A percentile compares a stretch with the other conserved stretches of the same genome.
These are phyloP conservation scores for Pisolithus microcarpus DNA, from an alignment of 768 basidiomycete genomes.

Conservation along the genomic window DNA sequence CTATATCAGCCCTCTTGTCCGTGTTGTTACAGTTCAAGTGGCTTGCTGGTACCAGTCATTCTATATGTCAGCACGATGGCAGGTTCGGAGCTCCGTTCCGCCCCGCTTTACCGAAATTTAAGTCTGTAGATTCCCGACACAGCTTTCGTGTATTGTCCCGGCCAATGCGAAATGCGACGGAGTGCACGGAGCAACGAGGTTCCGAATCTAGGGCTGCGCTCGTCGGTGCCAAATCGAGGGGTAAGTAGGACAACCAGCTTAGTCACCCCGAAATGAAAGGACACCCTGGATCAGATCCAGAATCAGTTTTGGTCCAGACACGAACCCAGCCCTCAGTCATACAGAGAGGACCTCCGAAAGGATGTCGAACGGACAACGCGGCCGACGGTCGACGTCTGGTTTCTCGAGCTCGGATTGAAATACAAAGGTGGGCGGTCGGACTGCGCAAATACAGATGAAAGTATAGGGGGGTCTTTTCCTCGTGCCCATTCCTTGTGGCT, in stretches of 20 bases:
- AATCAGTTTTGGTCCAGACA: conserved; percentile 61
- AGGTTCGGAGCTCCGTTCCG: conserved; percentile 2
- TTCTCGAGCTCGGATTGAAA: conserved; percentile 68
- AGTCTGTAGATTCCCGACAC: conserved; percentile 75
- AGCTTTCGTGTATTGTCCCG: conserved; percentile 49
- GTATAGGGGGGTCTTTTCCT: conserved; percentile 42
- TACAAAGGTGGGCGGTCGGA: conserved; percentile 64
- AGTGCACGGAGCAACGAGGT: conserved; percentile 49
- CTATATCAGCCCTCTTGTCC: no score
- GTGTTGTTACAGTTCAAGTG: conserved; percentile 34
- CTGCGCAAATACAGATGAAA: conserved; percentile 65
- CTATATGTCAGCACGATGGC: not conserved
- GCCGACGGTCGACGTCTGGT: conserved; percentile 63
- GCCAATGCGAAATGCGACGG: conserved; percentile 50
- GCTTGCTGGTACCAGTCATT: conserved; percentile 52
- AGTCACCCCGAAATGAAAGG: conserved; percentile 9
- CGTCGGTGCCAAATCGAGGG: not conserved
- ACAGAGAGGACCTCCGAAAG: conserved; percentile 76
- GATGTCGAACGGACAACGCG: conserved; percentile 82
- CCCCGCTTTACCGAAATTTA: no score
- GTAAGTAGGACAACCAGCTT: not conserved
- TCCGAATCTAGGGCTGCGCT: conserved; percentile 49
- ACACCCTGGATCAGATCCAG: conserved; percentile 68
- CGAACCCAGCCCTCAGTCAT: conserved; percentile 77
- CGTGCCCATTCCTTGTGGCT: conserved; percentile 4